These are phyloP conservation scores for Eutypella sp. DNA, from an alignment of 2,329 filamentous ascomycete species.

Conservation along the genomic window DNA sequence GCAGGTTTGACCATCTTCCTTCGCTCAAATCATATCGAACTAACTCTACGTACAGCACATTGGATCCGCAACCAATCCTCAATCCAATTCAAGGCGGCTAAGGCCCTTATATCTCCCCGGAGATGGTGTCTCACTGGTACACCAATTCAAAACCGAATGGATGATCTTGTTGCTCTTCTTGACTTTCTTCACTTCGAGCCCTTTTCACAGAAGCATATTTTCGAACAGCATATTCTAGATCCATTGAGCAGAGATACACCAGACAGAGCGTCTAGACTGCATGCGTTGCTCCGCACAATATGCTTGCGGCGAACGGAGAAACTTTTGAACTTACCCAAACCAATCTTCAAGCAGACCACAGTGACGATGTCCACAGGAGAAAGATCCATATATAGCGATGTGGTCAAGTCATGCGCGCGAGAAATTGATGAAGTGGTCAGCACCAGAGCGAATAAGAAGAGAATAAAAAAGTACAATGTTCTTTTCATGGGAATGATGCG, in stretches of 20 bases:
- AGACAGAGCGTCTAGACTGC: neutral
- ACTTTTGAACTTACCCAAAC: neutral
- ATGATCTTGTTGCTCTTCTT: neutral
- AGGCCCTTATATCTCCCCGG: neutral
- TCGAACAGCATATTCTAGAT: neutral
- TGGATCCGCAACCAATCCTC: neutral
- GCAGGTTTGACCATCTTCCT: neutral
- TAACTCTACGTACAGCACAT: neutral
- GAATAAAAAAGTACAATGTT: neutral
- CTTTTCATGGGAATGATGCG: slow-evolving; percentile 9
- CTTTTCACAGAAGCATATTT: neutral
- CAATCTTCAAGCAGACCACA: neutral
- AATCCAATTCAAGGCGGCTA: neutral
- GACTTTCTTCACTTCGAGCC: neutral
- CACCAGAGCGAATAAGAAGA: neutral
- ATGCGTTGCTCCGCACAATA: neutral
- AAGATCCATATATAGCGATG: neutral
- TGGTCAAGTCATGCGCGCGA: neutral
- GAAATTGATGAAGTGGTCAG: neutral
- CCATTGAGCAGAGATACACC: neutral
- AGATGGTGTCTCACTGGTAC: neutral
- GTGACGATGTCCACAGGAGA: neutral
- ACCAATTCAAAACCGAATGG: neutral
- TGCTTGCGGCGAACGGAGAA: neutral
- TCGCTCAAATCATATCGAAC: neutral